Evolutionary conservation across 768 basidiomycete species (phyloP), one percentile per base, ranked within the genome.

Genomic region (Trametes punicea): DNA sequence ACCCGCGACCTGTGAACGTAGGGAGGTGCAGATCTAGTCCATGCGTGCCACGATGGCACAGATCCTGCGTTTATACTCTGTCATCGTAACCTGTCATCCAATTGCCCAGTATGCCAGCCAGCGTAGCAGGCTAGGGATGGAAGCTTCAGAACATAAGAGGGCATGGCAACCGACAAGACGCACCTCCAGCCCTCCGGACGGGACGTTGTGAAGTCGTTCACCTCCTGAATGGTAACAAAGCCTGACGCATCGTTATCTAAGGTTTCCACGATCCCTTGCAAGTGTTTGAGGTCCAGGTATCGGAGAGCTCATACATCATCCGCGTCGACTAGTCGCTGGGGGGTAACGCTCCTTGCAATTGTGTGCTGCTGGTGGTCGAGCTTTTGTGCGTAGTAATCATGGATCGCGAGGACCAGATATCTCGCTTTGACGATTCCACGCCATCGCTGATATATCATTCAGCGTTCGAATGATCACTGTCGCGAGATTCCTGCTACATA

Each of bases 391-490:
- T 62, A 73, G 56, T 73, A 69, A 57, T 77, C 74, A 13, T 70
- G 65, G 9, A 75, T 48, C 3, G 70, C 73, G 51, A 79, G 69
- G 4, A 79, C 76, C 49, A 81, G 80, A 53, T 77, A 76, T 1
- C 72, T 67, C 16, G 55, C 55, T 31, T 56, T 56, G 5, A 56
- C 55, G 31, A 15, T 49, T 2, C 55, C 46, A 7, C 46, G 38
- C 55, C 55, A 56, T 3, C 40, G 29, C 55, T 56, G 48, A 7
- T 8, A 29, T 21, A 16, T 20, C 10, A 10, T 38, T 9, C 33
- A 23, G 48, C 21, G 13, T 16, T 23, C 16, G 34, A 23, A 4
- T 6, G n/a, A 18, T 38, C 11, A 38, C 36, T 10, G 36, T 38
- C 6, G 36, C 6, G 7, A 31, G 31, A 13, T 31, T 31, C 8